Percentiles rank a stretch among this genome's conserved stretches.
Conservation (phyloP, 177 flowering plant species). For the Telopea speciosissima region DNA sequence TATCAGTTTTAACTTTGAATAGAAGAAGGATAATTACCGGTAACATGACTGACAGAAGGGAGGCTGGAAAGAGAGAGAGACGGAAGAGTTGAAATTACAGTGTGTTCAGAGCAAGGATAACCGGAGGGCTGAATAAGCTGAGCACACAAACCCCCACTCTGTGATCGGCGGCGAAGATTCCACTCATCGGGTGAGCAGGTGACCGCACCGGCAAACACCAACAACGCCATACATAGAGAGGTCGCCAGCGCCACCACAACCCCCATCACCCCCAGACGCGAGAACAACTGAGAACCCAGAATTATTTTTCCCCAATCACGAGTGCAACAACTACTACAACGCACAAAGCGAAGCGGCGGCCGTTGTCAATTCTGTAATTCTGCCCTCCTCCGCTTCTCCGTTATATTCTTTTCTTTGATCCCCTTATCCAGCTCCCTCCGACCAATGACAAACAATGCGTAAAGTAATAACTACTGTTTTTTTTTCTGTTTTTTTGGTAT, state of each 20-base stretch:
- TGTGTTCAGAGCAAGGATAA: constrained; percentile 80
- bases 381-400: too few species aligned
- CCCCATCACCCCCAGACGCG: background rate
- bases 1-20: background rate
- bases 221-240: background rate
- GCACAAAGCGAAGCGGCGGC: background rate
- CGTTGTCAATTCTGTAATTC: too few species aligned
- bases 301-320: too few species aligned
- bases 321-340: too few species aligned
- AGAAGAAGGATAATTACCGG: background rate
- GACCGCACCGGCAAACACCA: background rate
- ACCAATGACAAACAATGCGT: too few species aligned
- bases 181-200: constrained; percentile 6
- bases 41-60: too few species aligned
- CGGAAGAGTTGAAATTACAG: constrained; percentile 33
- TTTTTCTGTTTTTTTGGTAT: too few species aligned
- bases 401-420: too few species aligned
- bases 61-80: background rate
- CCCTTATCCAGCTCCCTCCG: too few species aligned
- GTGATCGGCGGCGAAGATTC: constrained; percentile 19
- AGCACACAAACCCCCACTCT: constrained; percentile 42
- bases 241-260: background rate
- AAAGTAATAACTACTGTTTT: too few species aligned
- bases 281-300: background rate
- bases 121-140: constrained; percentile 59